Base-by-base conservation (phyloP, 2,329 filamentous ascomycete genomes). In the Microsporum audouinii region DNA sequence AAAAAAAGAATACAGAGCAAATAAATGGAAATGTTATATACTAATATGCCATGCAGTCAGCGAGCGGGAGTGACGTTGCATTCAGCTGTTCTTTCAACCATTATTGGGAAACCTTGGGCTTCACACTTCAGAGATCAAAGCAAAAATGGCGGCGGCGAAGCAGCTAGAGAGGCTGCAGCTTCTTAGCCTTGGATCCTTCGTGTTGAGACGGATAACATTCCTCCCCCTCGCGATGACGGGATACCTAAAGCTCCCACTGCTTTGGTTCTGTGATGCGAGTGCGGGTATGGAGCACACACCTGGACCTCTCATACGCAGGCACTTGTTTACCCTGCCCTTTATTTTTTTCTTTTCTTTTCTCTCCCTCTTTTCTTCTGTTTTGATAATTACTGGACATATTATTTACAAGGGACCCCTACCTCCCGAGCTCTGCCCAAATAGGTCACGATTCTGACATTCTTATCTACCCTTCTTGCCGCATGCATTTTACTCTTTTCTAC, bases 61-160 rank as follows among this genome's bases (percentile, higher is more conserved):
- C 3, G 31, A 36, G 51, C 29, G 51, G 33, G 51, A 55, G 51
- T 55, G 51, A 55, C 51, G 51, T 55, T 55, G 51, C 51, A 55
- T 55, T 23, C 51, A 51, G 45, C 45, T 23, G 33, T 55, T 55
- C 51, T 55, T 55, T 55, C 51, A 55, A 31, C 51, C 23, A 7
- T 55, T 29, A 55, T 36, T 55, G 51, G 51, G n/a, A 34, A 55
- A 17, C 51, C 29, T 55, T 17, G 27, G 33, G 10, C 14, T 29
- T 36, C 23, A n/a, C 51, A n/a, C 31, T 10, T 5, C 45, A 51
- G 31, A 51, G 27, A 29, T 31, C 51, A n/a, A n/a, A 55, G 51
- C 31, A 34, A 55, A 51, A 36, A 55, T 34, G 29, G 51, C 14
- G 14, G 51, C 51, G 51, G 51, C 51, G 51, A 17, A 55, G 51